Percentiles rank a stretch among this genome's conserved stretches.
Conservation (phyloP, 164 flowering plant species). For the Chimonanthus praecox region DNA sequence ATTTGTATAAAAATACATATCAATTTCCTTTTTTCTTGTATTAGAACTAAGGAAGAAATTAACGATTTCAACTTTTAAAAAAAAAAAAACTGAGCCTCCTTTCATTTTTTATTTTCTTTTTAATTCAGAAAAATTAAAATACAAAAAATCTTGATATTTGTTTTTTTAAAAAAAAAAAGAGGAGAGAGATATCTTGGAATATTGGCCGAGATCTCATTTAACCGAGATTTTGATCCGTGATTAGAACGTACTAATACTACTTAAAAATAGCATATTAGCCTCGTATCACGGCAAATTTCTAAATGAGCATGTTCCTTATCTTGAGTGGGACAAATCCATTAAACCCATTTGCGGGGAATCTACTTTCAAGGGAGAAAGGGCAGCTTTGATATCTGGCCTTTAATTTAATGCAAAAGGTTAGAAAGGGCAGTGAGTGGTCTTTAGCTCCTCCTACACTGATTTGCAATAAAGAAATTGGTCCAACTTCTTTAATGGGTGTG, state of each 20-base stretch:
- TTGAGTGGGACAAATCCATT: too few species aligned
- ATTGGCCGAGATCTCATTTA: neutral
- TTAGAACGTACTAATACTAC: neutral
- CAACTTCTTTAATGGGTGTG: neutral
- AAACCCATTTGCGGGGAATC: neutral
- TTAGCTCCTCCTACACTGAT: neutral
- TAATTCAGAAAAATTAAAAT: too few species aligned
- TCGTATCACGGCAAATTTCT: too few species aligned
- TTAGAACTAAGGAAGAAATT: too few species aligned
- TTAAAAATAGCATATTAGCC: neutral
- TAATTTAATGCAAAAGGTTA: neutral
- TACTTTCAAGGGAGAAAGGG: neutral
- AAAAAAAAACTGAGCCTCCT: too few species aligned
- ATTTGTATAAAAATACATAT: too few species aligned
- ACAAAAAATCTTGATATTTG: too few species aligned
- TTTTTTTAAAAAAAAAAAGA: too few species aligned
- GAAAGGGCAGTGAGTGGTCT: neutral
- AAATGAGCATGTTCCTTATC: too few species aligned
- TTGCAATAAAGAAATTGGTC: neutral
- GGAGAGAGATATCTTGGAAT: neutral
- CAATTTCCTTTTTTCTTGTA: too few species aligned
- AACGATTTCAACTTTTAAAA: too few species aligned
- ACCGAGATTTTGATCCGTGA: neutral
- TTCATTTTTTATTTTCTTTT: too few species aligned
- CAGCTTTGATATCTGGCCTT: neutral